Evolutionary conservation across 305 asterid species (phyloP), one percentile per base, ranked within the genome.

Genomic region (Ilex paraguariensis): DNA sequence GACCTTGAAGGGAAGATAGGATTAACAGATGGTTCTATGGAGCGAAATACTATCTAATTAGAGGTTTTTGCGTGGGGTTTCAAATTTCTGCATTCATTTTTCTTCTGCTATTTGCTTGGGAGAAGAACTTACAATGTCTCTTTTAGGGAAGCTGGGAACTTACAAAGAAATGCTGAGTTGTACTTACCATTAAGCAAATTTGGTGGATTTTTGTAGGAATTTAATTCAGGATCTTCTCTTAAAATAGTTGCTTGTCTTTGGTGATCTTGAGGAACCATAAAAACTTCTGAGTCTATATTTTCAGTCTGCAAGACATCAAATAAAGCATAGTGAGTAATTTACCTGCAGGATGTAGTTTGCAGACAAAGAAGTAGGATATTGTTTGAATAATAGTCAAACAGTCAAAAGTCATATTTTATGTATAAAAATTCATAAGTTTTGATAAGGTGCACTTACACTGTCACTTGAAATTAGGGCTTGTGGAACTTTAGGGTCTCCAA

Each of bases 291-390:
- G 42, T 13, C 67, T 51, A 14, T 50, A 54, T 67, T 57, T 51
- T 71, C 74, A 61, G 51, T 31, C 93, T 87, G 88, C 75, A 75
- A 61, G 66, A 66, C 21, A 52, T 62, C 39, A 61, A 77, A 61
- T 53, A 70, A 69, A 61, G 56, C 48, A 54, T 40, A 36, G 44
- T 40, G 50, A n/a, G 3, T n/a, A 52, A 14, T 16, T 14, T 52
- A 17, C 13, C 51, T 11, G 3, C 3, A 13, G 51, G 10, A 9
- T 6, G 51, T 3, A 46, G n/a, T 46, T 46, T 46, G 51, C 52
- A 46, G 13, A 46, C 5, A 46, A 46, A 46, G 13, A 46, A 10
- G 5, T 7, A 46, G 13, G 52, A 10, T 46, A 3, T 13, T 3
- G n/a, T 46, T 46, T 46, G 42, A 36, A 36, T 36, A 3, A 36